phyloP scores from a whole-genome alignment of 2,329 filamentous ascomycete genomes.

The Arthrobotrys entomopaga region DNA sequence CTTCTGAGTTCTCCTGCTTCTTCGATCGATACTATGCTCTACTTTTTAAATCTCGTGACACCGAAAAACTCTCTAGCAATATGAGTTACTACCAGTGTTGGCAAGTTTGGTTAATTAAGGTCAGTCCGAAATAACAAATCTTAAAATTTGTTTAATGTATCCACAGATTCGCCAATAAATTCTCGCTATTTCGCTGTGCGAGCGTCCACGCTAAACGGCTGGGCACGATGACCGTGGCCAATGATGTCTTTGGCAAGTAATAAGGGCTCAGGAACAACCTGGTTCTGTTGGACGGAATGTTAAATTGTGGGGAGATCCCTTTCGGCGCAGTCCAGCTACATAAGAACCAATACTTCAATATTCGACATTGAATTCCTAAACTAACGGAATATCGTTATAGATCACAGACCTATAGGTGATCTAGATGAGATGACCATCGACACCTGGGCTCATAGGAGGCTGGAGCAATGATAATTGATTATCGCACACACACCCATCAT shows the following conservation, averaged over 20 bases:
- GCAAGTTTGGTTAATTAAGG: too few species aligned
- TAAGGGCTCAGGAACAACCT: slow-evolving; percentile 8
- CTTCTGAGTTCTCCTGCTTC: background rate
- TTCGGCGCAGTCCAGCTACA: background rate
- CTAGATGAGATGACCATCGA: background rate
- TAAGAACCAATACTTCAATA: slow-evolving; percentile 24
- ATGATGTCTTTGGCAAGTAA: slow-evolving; percentile 22
- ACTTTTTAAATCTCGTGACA: slow-evolving; percentile 32
- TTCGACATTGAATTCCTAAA: slow-evolving; percentile 8
- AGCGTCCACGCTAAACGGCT: slow-evolving; percentile 24
- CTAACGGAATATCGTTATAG: background rate
- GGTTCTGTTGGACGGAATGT: background rate
- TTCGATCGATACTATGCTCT: background rate
- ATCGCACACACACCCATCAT: background rate
- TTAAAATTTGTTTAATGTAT: background rate
- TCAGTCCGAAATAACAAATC: background rate
- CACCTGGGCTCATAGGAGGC: slow-evolving; percentile 15
- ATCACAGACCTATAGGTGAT: background rate
- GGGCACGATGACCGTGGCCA: slow-evolving; percentile 29
- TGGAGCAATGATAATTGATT: slow-evolving; percentile 27
- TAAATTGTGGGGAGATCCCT: slow-evolving; percentile 22
- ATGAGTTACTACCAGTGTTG: too few species aligned
- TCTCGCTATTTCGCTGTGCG: slow-evolving; percentile 36
- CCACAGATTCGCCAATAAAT: background rate
- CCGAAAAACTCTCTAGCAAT: background rate